Evolutionary conservation across 768 basidiomycete genomes (phyloP), one percentile per base, ranked within the genome.

Genomic region (Coprinellus micaceus): DNA sequence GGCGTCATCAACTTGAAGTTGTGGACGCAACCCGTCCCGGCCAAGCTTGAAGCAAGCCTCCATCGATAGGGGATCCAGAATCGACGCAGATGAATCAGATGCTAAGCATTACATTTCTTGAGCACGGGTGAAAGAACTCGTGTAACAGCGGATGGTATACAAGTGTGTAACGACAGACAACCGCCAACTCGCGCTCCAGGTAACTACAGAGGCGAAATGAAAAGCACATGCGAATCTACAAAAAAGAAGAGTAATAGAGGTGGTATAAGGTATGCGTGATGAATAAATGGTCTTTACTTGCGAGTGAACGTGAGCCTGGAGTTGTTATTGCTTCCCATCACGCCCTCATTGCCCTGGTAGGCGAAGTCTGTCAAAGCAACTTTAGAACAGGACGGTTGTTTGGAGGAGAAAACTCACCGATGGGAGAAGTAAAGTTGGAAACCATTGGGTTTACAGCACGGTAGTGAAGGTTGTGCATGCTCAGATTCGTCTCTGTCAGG

Each of bases 341-440:
- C 59, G 43, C 25, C 55, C 58, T 58, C 43, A 41, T 46, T 53
- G 47, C 58, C 48, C 4, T 51, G 61, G 61, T 67, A 71, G 12
- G 61, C 62, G 37, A 73, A 58, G 49, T 72, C 68, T 71, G 22
- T 11, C 45, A 33, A n/a, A n/a, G n/a, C n/a, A n/a, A n/a, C n/a
- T 28, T 30, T 22, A 24, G 10, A 13, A n/a, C 17, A 43, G 53
- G 22, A 40, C 30, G 28, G 52, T 52, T 30, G 24, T 22, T 39
- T 15, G 22, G 19, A 51, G 21, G 21, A 52, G 3, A 54, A 36
- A 41, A 70, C 76, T 19, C 58, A 89, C 87, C 83, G 52, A 89
- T 84, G 1, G 88, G 88, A 22, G 85, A 88, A 43, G 78, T 85
- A 71, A 82, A 89, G 60, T 82, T 80, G 59, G 82, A 75, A 48